phyloP scores from a whole-genome alignment of 768 basidiomycete genomes.

The Suillus luteus region DNA sequence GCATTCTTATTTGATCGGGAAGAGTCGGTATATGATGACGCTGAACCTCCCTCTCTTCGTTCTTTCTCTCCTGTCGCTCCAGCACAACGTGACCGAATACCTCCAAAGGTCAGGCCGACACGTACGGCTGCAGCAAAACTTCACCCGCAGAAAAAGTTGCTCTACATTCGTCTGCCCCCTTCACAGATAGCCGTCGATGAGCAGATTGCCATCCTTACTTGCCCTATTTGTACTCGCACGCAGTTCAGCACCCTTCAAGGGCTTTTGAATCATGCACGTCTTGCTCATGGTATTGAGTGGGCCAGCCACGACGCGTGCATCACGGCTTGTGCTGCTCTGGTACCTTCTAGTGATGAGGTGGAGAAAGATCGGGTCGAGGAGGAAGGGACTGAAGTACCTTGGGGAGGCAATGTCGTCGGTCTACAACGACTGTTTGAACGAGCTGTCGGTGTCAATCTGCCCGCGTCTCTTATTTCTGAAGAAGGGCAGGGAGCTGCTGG shows the following conservation, averaged over 20 bases:
- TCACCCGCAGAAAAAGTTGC: slow-evolving; percentile 36
- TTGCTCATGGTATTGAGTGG: slow-evolving; percentile 49
- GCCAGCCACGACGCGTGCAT: slow-evolving; percentile 56
- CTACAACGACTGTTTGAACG: slow-evolving; percentile 50
- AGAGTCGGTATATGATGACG: slow-evolving; percentile 10
- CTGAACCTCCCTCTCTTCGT: slow-evolving; percentile 25
- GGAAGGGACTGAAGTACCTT: slow-evolving; percentile 38
- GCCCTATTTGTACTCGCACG: slow-evolving; percentile 45
- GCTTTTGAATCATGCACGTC: slow-evolving; percentile 52
- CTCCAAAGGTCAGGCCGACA: slow-evolving; percentile 30
- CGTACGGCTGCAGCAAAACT: slow-evolving; percentile 28
- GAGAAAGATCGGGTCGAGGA: slow-evolving; percentile 41
- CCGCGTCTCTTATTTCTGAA: slow-evolving; percentile 13
- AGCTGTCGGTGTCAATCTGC: slow-evolving; percentile 43
- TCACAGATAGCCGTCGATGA: slow-evolving; percentile 24
- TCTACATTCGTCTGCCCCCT: slow-evolving; percentile 42
- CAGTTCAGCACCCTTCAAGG: slow-evolving; percentile 56
- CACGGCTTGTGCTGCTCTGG: slow-evolving; percentile 42
- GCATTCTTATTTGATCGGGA: slow-evolving; percentile 40
- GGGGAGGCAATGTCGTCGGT: slow-evolving; percentile 43
- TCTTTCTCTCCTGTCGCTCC: slow-evolving; percentile 22
- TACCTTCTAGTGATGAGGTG: slow-evolving; percentile 33
- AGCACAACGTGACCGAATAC: slow-evolving; percentile 20
- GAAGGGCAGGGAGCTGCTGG: background rate
- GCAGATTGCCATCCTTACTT: slow-evolving; percentile 38